phyloP scores from a whole-genome alignment of 1,139 yeast species.

The Pneumocystis jirovecii region DNA sequence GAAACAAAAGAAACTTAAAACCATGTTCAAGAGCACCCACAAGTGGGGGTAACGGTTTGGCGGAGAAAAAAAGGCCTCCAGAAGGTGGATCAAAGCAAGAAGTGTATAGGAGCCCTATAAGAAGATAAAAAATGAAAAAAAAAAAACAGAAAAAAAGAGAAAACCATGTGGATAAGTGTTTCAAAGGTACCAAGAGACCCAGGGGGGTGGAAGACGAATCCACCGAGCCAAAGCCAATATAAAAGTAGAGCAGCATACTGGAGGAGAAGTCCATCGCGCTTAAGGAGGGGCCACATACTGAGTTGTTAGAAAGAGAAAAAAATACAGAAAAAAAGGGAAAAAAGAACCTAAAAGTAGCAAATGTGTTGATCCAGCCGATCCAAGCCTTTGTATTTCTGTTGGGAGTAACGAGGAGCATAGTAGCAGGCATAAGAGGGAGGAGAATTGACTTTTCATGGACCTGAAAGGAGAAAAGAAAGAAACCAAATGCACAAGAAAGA shows the following conservation, averaged over 20 bases:
- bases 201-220: constrained; percentile 22
- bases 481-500: constrained; percentile 73
- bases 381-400: constrained; percentile 37
- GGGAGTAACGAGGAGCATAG: constrained; percentile 43
- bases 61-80: constrained; percentile 38
- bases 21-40: constrained; percentile 65
- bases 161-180: constrained; percentile 11
- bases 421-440: constrained; percentile 73
- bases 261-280: constrained; percentile 53
- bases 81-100: constrained; percentile 37
- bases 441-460: constrained; percentile 89
- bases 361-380: constrained; percentile 75
- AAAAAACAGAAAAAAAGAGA: background rate
- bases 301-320: background rate
- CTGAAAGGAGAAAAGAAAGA: constrained; percentile 80
- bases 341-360: constrained; percentile 42
- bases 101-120: constrained; percentile 39
- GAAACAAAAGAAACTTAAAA: constrained; percentile 64
- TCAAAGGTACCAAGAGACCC: constrained; percentile 17
- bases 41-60: constrained; percentile 63
- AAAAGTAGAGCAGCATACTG: constrained; percentile 53
- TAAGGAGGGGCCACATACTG: constrained; percentile 74
- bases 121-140: background rate
- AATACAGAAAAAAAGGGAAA: background rate
- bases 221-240: constrained; percentile 61